phyloP scores from a whole-genome alignment of 78 protist genomes.

The Dictyostelium firmibasis region DNA sequence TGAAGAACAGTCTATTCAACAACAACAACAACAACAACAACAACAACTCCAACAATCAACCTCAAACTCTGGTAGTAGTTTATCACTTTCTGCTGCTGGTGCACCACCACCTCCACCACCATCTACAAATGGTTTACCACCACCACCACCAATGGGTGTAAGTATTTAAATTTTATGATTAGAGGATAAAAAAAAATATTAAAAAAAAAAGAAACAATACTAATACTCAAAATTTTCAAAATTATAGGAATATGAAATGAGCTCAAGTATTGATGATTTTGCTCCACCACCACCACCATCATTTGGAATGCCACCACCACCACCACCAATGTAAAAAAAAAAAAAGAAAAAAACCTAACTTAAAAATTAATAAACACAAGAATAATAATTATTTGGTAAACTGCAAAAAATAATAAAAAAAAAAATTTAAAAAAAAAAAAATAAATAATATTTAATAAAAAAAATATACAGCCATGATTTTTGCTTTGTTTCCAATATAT shows the following conservation, averaged over 20 bases:
- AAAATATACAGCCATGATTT: too few species aligned
- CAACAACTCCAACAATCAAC: neutral
- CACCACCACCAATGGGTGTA: conserved; percentile 17
- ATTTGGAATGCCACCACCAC: conserved; percentile 79
- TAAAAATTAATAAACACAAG: neutral
- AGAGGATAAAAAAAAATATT: neutral
- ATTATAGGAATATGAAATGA: neutral
- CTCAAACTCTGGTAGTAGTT: neutral
- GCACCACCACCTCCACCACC: conserved; percentile 81
- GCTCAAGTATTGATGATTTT: conserved; percentile 29
- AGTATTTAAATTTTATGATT: neutral
- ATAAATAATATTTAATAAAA: neutral
- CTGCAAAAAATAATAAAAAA: neutral
- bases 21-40: neutral
- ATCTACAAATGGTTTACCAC: neutral
- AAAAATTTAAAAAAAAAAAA: neutral
- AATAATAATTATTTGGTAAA: neutral
- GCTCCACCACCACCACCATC: conserved; percentile 74
- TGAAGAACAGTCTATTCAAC: conserved; percentile 3
- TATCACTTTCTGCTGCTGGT: neutral
- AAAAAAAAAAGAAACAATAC: neutral
- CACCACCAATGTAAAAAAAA: conserved; percentile 77
- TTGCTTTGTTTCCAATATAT: too few species aligned
- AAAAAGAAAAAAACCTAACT: neutral
- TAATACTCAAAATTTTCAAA: neutral